Base-by-base conservation (phyloP, 129 eudicot genomes). In the Oenanthe sinensis region DNA sequence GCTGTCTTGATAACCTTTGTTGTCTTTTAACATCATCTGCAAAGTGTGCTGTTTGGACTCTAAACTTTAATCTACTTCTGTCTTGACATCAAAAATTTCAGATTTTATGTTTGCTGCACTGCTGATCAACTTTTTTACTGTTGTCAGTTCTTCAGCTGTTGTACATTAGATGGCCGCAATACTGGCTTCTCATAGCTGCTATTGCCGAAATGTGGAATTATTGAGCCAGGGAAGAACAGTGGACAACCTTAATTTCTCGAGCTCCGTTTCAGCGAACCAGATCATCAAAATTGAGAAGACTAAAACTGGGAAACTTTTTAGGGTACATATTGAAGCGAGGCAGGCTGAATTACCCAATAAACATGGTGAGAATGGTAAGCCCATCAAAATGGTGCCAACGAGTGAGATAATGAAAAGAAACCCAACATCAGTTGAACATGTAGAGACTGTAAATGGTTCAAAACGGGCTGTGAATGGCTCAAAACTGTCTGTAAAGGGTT, bases 121-220 rank as follows among this genome's bases (percentile, higher is more conserved):
- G 40, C 30, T 30, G 72, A 28, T 28, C 42, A 30, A 67, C 11
- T 67, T 67, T 67, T 67, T 67, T 2, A 28, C 4, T 67, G 40
- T 67, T 67, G 72, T 67, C 42, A 67, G 43, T 77, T 72, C 76
- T 60, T 76, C 79, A 79, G 82, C 91, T 82, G 80, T 68, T 50
- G 43, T 14, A 48, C 17, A 58, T 65, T 44, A 80, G 83, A 93
- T 93, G 98, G 93, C 86, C 82, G 96, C 96, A 89, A 76, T 91
- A 81, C 85, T 89, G 72, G 97, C 98, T 89, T 89, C 93, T 60
- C 78, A 89, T 60, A 88, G 91, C 96, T 89, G 85, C 83, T 87
- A 82, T 84, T 89, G 91, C 90, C 84, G 87, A 81, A 75, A 71
- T 37, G 83, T 81, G 75, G 87, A 85, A 73, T 71, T 80, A 70